Conservation (phyloP, 768 basidiomycete genomes). For the Collybia nuda region DNA sequence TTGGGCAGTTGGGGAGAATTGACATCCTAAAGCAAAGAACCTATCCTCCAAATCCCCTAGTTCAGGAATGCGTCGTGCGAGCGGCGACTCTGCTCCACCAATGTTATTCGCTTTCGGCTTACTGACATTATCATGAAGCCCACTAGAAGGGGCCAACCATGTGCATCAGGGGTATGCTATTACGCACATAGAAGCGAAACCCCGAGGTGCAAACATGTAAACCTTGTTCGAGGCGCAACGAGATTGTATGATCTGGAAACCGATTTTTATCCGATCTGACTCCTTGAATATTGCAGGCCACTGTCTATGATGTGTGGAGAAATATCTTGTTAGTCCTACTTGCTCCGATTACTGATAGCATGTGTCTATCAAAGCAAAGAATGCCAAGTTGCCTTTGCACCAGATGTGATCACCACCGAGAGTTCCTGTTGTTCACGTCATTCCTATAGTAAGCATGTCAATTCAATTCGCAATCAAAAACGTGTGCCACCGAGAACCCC, state of each 20-base stretch:
- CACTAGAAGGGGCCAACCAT: conserved; percentile 26
- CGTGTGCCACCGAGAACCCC: conserved; percentile 11
- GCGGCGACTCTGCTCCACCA: no score
- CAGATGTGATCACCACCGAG: conserved; percentile 12
- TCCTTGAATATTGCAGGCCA: conserved; percentile 16
- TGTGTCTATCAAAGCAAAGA: conserved; percentile 18
- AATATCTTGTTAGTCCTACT: conserved; percentile 4
- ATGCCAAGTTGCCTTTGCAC: conserved; percentile 25
- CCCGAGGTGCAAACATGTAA: conserved; percentile 21
- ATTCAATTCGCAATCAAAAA: conserved; percentile 14
- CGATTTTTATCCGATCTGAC: neutral
- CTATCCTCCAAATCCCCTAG: no score
- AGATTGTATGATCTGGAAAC: conserved; percentile 9
- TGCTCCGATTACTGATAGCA: neutral
- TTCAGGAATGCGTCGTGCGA: no score
- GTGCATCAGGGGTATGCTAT: conserved; percentile 24
- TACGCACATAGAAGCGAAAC: conserved; percentile 26
- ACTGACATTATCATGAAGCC: neutral
- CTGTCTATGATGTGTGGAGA: conserved; percentile 20
- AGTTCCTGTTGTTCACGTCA: neutral
- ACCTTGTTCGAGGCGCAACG: conserved; percentile 25
- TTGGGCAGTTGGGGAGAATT: no score
- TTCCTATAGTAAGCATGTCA: conserved; percentile 19
- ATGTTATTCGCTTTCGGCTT: no score
- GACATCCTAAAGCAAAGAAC: no score